Evolutionary conservation across 306 rosid species (phyloP).

Genomic region (Quercus mongolica): DNA sequence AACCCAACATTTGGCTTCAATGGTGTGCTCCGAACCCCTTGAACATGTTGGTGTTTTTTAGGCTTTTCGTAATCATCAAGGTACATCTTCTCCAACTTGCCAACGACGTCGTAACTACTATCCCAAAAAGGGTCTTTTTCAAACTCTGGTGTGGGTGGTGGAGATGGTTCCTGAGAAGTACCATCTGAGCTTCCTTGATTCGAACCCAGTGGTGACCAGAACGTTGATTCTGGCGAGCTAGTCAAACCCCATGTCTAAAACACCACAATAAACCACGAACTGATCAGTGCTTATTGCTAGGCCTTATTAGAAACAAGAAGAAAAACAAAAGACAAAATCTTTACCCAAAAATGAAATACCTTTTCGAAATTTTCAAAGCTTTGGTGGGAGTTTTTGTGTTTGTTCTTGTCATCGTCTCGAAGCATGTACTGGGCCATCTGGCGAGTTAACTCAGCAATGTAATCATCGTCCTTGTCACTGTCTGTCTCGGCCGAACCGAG

Average conservation of each 20-base stretch:
- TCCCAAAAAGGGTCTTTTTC: constrained; percentile 23
- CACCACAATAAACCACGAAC: background rate
- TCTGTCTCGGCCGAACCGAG: constrained; percentile 16
- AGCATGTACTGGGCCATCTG: constrained; percentile 53
- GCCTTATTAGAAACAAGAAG: no score
- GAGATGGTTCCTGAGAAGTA: constrained; percentile 44
- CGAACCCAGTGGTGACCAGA: constrained; percentile 48
- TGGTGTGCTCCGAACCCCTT: constrained; percentile 1
- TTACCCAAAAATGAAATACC: constrained; percentile 17
- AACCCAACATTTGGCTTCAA: constrained; percentile 10
- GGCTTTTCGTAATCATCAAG: constrained; percentile 15
- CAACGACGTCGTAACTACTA: constrained; percentile 4
- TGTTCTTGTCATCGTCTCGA: constrained; percentile 25
- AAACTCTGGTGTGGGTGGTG: constrained; percentile 44
- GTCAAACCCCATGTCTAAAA: constrained; percentile 44
- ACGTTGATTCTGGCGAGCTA: constrained; percentile 39
- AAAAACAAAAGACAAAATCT: background rate
- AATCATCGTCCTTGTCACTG: constrained; percentile 40
- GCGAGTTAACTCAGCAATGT: constrained; percentile 50
- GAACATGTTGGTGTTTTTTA: background rate
- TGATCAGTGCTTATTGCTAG: no score
- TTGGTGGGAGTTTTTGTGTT: background rate
- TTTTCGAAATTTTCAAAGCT: constrained; percentile 23
- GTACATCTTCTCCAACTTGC: constrained; percentile 45
- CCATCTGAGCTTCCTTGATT: constrained; percentile 47